phyloP scores from a whole-genome alignment of 306 rosid genomes.

The Casuarina equisetifolia region DNA sequence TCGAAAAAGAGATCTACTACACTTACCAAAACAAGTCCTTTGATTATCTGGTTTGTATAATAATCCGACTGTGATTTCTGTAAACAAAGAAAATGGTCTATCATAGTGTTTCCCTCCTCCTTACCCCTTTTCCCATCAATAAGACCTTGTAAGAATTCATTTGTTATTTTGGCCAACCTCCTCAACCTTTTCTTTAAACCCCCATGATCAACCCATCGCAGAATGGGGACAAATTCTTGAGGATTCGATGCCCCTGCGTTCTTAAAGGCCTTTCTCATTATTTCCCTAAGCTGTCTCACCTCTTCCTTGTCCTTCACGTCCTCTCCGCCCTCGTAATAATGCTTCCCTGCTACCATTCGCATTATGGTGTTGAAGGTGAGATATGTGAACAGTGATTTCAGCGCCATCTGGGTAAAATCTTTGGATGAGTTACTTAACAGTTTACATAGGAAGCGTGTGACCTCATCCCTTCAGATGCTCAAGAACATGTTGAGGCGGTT shows the following conservation, averaged over 20 bases:
- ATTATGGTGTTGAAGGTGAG: slow-evolving; percentile 55
- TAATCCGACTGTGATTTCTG: slow-evolving; percentile 28
- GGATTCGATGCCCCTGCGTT: slow-evolving; percentile 25
- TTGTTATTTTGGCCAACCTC: slow-evolving; percentile 28
- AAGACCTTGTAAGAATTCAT: slow-evolving; percentile 23
- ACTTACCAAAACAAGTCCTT: slow-evolving; percentile 27
- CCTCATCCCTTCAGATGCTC: slow-evolving; percentile 43
- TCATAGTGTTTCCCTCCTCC: slow-evolving; percentile 1
- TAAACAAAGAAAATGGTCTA: slow-evolving; percentile 16
- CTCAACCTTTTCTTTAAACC: slow-evolving; percentile 17
- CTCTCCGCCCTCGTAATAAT: slow-evolving; percentile 46
- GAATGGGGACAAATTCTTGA: slow-evolving; percentile 45
- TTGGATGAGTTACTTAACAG: slow-evolving; percentile 11
- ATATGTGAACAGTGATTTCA: slow-evolving; percentile 35
- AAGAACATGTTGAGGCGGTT: too few relatives aligned
- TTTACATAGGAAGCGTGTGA: slow-evolving; percentile 29
- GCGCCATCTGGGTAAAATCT: slow-evolving; percentile 33
- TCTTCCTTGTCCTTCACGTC: slow-evolving; percentile 35
- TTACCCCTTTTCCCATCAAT: slow-evolving; percentile 7
- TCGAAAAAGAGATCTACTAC: too few relatives aligned
- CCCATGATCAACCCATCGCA: slow-evolving; percentile 36
- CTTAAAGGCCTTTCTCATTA: slow-evolving; percentile 22
- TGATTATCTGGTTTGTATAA: slow-evolving; percentile 21
- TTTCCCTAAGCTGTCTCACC: slow-evolving; percentile 39
- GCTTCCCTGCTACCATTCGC: slow-evolving; percentile 69